Evolutionary conservation across 129 eudicot genomes (phyloP), one percentile per base, ranked within the genome.

Genomic region (Arctium minus): DNA sequence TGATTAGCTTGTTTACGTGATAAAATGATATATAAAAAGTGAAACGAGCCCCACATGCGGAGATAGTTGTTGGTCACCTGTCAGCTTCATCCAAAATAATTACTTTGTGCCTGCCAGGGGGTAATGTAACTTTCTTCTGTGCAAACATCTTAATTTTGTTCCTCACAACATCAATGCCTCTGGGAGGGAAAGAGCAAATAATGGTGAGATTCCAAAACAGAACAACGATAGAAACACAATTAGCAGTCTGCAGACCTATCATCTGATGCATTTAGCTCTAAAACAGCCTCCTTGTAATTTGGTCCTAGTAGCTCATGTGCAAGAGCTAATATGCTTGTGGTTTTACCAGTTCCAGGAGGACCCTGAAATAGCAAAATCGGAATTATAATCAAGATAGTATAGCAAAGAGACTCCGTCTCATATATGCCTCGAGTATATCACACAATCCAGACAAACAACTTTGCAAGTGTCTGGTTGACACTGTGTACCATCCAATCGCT

Each of bases 131-230:
- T 86, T 91, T 93, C 91, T 93, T 93, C 80, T 96, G 99, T 33
- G 99, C 97, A 85, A 96, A 96, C 99, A 96, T 96, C 97, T 96
- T 96, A 75, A 96, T 93, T 87, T 96, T 96, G 89, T 96, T 96
- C 86, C 99, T 93, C 67, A 96, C 99, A 29, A 96, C 98, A 86
- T 93, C 98, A 85, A 96, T 93, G 1, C 99, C 98, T 82, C 98
- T 96, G 88, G 5, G 67, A 15, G 30, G 67, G 11, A 74, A 22
- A 46, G 36, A 40, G 48, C 29, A 74, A 13, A 72, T 0, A 12
- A 31, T 13, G 56, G 31, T 73, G 36, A 74, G 35, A 8, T 64
- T 44, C 15, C 44, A 39, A 29, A 17, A 56, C 7, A 32, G 6
- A 37, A 11, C 71, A 5, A 30, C 2, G 6, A n/a, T 64, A 37